These are phyloP conservation scores for Smittium mucronatum DNA, from an alignment of 371 early-diverging fungal species.

Conservation along the genomic window DNA sequence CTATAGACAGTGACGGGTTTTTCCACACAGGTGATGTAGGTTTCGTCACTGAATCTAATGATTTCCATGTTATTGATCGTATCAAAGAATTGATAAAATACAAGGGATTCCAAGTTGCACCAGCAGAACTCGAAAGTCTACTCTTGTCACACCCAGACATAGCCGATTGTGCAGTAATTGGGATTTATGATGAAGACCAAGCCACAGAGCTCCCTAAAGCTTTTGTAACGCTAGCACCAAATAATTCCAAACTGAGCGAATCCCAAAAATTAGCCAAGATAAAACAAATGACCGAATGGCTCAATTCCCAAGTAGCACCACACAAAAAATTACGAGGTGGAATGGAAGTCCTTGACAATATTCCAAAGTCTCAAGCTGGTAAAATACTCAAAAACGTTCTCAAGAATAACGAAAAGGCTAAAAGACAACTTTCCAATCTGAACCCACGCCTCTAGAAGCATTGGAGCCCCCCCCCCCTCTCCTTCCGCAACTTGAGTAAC, in stretches of 20 bases:
- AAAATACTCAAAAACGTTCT: constrained; percentile 49
- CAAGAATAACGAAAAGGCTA: background rate
- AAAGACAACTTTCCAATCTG: background rate
- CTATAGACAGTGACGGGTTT: constrained; percentile 80
- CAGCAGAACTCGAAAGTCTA: constrained; percentile 77
- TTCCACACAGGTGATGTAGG: constrained; percentile 94
- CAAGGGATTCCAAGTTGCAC: constrained; percentile 60
- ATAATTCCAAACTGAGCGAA: constrained; percentile 17
- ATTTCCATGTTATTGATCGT: constrained; percentile 48
- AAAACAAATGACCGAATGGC: constrained; percentile 35
- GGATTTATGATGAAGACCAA: constrained; percentile 45
- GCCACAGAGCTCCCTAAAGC: constrained; percentile 46
- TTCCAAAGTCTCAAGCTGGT: constrained; percentile 66
- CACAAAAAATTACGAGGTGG: constrained; percentile 74
- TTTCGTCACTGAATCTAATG: constrained; percentile 52
- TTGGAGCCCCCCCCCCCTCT: background rate
- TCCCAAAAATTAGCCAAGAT: constrained; percentile 32
- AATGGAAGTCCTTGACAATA: constrained; percentile 45
- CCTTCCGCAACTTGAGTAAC: background rate
- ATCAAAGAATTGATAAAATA: constrained; percentile 60
- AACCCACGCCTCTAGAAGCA: background rate
- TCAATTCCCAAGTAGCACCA: constrained; percentile 43
- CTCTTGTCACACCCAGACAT: constrained; percentile 57
- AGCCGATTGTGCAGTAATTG: constrained; percentile 68
- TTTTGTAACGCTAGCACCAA: constrained; percentile 17